Percentiles rank a stretch among this genome's conserved stretches.
These are phyloP conservation scores for Vigna hirtella DNA, from an alignment of 306 rosid species.

Conservation along the genomic window DNA sequence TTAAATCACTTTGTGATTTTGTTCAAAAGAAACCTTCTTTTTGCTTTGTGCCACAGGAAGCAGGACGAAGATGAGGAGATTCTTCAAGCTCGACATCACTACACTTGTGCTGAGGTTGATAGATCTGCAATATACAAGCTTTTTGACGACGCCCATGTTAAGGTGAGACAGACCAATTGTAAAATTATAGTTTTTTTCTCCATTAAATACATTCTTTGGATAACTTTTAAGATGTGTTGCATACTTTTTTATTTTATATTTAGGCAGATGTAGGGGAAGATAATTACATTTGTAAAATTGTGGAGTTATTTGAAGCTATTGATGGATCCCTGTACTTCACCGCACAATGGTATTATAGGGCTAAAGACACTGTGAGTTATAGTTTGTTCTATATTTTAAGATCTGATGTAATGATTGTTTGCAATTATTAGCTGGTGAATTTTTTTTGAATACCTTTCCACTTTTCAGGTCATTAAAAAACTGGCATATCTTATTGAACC, in stretches of 20 bases:
- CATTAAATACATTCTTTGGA: background rate
- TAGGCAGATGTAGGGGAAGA: conserved; percentile 64
- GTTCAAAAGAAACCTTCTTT: too few relatives aligned
- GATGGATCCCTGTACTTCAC: conserved; percentile 63
- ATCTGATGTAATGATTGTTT: background rate
- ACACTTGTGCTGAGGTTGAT: conserved; percentile 62
- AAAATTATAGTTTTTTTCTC: background rate
- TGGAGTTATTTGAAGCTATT: conserved; percentile 73
- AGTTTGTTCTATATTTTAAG: background rate
- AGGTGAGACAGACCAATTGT: conserved; percentile 48
- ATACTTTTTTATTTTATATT: background rate
- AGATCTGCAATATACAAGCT: conserved; percentile 52
- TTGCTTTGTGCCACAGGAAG: background rate
- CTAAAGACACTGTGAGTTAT: conserved; percentile 73
- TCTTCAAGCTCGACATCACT: conserved; percentile 58
- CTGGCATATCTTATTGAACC: conserved; percentile 56
- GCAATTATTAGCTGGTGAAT: background rate
- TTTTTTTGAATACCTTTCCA: background rate
- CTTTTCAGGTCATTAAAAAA: conserved; percentile 59
- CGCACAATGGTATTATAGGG: conserved; percentile 87
- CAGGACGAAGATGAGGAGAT: conserved; percentile 46
- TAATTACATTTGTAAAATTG: conserved; percentile 63
- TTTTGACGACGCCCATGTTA: conserved; percentile 72
- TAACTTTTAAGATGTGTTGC: too few relatives aligned
- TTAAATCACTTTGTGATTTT: background rate